These are phyloP conservation scores for Suillus clintonianus DNA, from an alignment of 768 basidiomycete genomes.

Conservation along the genomic window DNA sequence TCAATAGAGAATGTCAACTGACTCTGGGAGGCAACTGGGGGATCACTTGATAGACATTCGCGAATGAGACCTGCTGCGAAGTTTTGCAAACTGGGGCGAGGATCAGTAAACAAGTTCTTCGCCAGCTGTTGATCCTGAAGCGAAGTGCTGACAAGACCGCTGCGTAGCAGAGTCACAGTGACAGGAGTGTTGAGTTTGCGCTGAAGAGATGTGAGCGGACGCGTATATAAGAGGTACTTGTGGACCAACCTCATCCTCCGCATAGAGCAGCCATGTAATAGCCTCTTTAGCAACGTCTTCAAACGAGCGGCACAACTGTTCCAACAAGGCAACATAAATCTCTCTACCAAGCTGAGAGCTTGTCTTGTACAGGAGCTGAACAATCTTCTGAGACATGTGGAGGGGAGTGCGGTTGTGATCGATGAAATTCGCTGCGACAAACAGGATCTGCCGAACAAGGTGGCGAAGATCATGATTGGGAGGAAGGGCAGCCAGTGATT, in stretches of 20 bases:
- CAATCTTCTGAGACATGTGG: constrained; percentile 94
- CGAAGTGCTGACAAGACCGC: constrained; percentile 72
- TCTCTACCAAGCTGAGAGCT: constrained; percentile 84
- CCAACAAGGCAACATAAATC: constrained; percentile 87
- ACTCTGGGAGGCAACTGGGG: constrained; percentile 75
- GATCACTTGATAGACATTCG: constrained; percentile 81
- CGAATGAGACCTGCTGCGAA: constrained; percentile 85
- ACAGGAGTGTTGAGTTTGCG: constrained; percentile 97
- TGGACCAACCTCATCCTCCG: constrained; percentile 85
- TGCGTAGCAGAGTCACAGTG: constrained; percentile 84
- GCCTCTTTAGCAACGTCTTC: constrained; percentile 96
- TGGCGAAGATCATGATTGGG: constrained; percentile 86
- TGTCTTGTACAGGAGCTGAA: constrained; percentile 92
- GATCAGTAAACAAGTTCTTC: constrained; percentile 77
- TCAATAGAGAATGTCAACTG: constrained; percentile 84
- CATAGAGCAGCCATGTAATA: constrained; percentile 94
- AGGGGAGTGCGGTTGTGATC: constrained; percentile 87
- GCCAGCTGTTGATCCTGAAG: constrained; percentile 91
- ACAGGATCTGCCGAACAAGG: constrained; percentile 80
- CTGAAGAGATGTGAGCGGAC: constrained; percentile 39
- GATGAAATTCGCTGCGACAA: constrained; percentile 74
- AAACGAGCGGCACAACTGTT: constrained; percentile 85
- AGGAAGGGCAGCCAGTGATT: constrained; percentile 70
- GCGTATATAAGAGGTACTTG: neutral
- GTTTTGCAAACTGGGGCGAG: constrained; percentile 72